Evolutionary conservation across 2,329 filamentous ascomycete species (phyloP), one percentile per base, ranked within the genome.

Genomic region (Pseudogymnoascus sp.): DNA sequence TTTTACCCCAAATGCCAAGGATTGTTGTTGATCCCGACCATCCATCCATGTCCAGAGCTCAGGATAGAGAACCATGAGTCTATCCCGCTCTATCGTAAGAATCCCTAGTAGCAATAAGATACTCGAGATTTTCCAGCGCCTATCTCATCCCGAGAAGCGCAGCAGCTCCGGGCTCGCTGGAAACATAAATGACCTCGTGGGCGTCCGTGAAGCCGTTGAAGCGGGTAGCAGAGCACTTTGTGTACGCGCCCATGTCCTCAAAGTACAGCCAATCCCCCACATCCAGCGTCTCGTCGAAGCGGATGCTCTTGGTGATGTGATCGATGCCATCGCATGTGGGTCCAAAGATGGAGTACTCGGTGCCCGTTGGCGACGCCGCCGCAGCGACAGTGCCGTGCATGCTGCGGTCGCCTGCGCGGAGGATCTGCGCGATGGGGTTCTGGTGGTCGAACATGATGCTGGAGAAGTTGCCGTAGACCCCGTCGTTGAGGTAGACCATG

Each of bases 371-470:
- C 37, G 79, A 76, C 18, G 76, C 76, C 59, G 79, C 74, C n/a
- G 82, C 78, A 69, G 77, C 71, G 66, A 77, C 62, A 65, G 80
- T 77, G 75, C 87, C 77, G 73, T 87, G 87, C 71, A 85, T 72
- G 65, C 83, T 82, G 64, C 79, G 77, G 65, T 81, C 75, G 64
- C 81, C 79, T 18, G 82, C 79, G 67, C 86, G 87, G 61, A 99
- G 80, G 63, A 97, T 83, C 76, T 89, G 90, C 62, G 93, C 90
- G 52, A 89, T 77, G 1, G 94, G 94, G 70, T 95, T 84, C 81
- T 99, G 94, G 76, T 97, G 94, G 72, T 97, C 94, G 74, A 97
- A 99, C 80, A 97, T 96, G 82, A 97, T 97, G 84, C 92, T 95
- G 67, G 91, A 96, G 73, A 99, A 97, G 79, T 97, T 97, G 71